These are phyloP conservation scores for Brettanomyces anomalus DNA, from an alignment of 805 yeast species.

Conservation along the genomic window DNA sequence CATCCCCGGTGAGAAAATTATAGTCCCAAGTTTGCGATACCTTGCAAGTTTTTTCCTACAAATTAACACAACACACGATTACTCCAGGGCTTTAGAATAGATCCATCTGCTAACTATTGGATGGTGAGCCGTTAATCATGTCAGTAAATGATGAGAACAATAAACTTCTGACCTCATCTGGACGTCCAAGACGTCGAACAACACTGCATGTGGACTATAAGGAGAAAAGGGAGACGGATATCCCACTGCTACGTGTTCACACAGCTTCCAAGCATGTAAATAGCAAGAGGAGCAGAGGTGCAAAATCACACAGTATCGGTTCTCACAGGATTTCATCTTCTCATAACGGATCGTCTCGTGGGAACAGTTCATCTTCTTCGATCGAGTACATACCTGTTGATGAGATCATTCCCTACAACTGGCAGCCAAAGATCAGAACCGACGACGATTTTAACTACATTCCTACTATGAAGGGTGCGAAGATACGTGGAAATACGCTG, in stretches of 20 bases:
- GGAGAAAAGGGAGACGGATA: constrained; percentile 23
- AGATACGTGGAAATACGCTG: constrained; percentile 29
- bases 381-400: constrained; percentile 19
- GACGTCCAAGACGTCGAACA: constrained; percentile 25
- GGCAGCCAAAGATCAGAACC: constrained; percentile 36
- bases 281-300: neutral
- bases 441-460: constrained; percentile 34
- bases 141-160: neutral
- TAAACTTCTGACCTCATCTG: constrained; percentile 3
- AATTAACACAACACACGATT: too few relatives aligned
- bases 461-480: constrained; percentile 34
- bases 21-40: too few relatives aligned
- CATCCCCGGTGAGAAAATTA: too few relatives aligned
- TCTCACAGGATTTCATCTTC: neutral
- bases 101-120: too few relatives aligned
- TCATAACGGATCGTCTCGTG: too few relatives aligned
- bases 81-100: too few relatives aligned
- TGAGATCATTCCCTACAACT: constrained; percentile 34
- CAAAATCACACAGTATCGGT: neutral
- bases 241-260: constrained; percentile 5
- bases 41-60: too few relatives aligned
- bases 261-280: neutral
- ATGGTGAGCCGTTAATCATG: too few relatives aligned
- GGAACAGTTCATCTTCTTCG: constrained; percentile 4
- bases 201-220: constrained; percentile 26